phyloP scores from a whole-genome alignment of 352 stramenopile species.

The Thalassiosira ordinaria region DNA sequence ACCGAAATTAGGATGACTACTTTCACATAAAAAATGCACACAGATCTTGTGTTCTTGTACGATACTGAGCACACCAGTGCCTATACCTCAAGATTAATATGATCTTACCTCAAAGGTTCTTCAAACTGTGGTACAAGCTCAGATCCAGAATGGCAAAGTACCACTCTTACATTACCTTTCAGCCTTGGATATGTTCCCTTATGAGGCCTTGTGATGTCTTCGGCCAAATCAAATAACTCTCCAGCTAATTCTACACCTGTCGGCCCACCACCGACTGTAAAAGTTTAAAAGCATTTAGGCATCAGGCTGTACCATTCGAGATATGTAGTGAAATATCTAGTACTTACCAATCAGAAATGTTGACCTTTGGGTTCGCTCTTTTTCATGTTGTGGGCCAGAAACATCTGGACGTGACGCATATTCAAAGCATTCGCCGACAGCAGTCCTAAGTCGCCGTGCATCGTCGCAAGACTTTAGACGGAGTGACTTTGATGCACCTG shows the following conservation, averaged over 20 bases:
- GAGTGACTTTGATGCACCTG: constrained; percentile 73
- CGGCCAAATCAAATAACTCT: constrained; percentile 85
- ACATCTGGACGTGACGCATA: constrained; percentile 80
- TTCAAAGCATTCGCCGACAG: constrained; percentile 85
- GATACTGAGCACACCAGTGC: too few species aligned
- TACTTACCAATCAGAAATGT: constrained; percentile 83
- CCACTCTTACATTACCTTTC: constrained; percentile 63
- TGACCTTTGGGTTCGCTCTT: constrained; percentile 58
- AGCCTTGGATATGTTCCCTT: constrained; percentile 66
- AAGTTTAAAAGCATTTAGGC: too few species aligned
- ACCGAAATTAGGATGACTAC: too few species aligned
- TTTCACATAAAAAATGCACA: too few species aligned
- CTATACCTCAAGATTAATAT: too few species aligned
- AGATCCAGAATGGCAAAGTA: constrained; percentile 72
- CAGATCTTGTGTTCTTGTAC: too few species aligned
- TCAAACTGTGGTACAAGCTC: constrained; percentile 83
- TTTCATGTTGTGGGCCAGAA: constrained; percentile 57
- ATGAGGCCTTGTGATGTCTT: constrained; percentile 66
- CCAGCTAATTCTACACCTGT: constrained; percentile 86
- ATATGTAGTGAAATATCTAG: too few species aligned
- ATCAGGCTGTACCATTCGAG: too few species aligned
- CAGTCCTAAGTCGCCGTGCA: constrained; percentile 62
- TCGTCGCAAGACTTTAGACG: constrained; percentile 85
- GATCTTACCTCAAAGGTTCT: constrained; percentile 45
- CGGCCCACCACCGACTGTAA: constrained; percentile 81